Evolutionary conservation across 2,329 filamentous ascomycete genomes (phyloP), one percentile per base, ranked within the genome.

Genomic region (Peltaster fructicola): DNA sequence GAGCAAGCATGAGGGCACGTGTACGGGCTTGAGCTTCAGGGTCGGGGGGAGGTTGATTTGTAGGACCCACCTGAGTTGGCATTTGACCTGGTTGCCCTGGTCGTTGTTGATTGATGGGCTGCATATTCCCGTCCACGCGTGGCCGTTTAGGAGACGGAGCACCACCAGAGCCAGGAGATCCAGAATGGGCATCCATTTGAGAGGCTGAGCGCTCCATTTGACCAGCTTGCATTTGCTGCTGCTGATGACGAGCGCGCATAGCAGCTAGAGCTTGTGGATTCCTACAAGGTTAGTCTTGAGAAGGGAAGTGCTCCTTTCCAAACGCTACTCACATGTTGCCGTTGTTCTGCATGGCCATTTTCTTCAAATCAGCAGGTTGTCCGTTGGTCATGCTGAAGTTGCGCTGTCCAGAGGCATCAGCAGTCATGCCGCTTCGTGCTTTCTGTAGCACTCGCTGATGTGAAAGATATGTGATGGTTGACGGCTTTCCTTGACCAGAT

Each of bases 101-200:
- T 26, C 43, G 41, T 20, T 30, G 30, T 27, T 34, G 37, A 22
- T 36, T 75, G 65, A 84, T 76, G 40, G 73, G 75, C 44, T 72
- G 73, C 34, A 73, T 71, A 47, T 79, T 79, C 43, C 74, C 72
- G 36, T 84, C 79, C 32, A 92, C 66, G 29, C 84, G 77, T 30
- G 73, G 79, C 43, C 84, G 69, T 59, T 95, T 95, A 2, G 85
- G 85, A 15, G 85, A 95, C 4, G 82, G 81, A 14, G 80, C 82
- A 26, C 93, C 84, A 27, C 72, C 73, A 17, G 75, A 74, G 24
- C 73, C 71, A 6, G 85, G 85, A 16, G 85, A 92, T 30, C 74
- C 72, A 14, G 81, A 74, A 52, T 75, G 80, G 51, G 76, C 75
- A 41, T 91, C 81, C 67, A 88, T 81, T 34, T 75, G 73, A 9